Evolutionary conservation across 1,139 yeast species (phyloP), one percentile per base, ranked within the genome.

Genomic region (Yamadazyma triangularis): DNA sequence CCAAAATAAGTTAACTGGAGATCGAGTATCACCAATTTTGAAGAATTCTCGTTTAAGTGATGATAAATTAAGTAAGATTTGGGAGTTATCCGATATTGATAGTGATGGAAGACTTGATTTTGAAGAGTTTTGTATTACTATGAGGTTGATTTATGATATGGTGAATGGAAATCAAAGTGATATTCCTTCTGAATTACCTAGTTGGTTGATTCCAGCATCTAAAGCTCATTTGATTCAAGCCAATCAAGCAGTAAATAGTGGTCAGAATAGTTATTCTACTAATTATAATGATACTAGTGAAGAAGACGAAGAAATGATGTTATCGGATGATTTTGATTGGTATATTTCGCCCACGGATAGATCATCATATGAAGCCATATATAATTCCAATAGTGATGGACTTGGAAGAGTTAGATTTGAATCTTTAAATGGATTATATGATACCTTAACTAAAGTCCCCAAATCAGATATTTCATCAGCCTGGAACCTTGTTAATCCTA

Each of bases 81-180:
- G 98, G 98, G 87, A 85, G 45, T 61, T 91, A 27, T 82, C 95
- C 11, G 99, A 91, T 55, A 87, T 91, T 33, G 98, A 91, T 57
- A 75, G 76, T 35, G 98, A 91, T 57, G 96, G 96, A 13, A 70
- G 70, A 45, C 70, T 91, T 45, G 99, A 93, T 56, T 91, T 91
- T 55, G 99, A 91, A 57, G 98, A 91, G 60, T 91, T 91, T 57
- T 91, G 97, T 54, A 87, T 91, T 40, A 91, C 97, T 34, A 93
- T 91, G 98, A 72, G 96, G 43, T 71, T 91, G 39, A 85, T 89
- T 29, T 93, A 88, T 54, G 98, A 91, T 56, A 60, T 83, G 50
- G 91, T 91, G 30, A 88, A 89, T 56, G 88, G 89, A 18, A 80
- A 77, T 26, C 65, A 72, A 29, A 54, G 68, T 8, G 59, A 63